These are phyloP conservation scores for Staphylotrichum longicolle DNA, from an alignment of 495 filamentous ascomycete species.

Conservation along the genomic window DNA sequence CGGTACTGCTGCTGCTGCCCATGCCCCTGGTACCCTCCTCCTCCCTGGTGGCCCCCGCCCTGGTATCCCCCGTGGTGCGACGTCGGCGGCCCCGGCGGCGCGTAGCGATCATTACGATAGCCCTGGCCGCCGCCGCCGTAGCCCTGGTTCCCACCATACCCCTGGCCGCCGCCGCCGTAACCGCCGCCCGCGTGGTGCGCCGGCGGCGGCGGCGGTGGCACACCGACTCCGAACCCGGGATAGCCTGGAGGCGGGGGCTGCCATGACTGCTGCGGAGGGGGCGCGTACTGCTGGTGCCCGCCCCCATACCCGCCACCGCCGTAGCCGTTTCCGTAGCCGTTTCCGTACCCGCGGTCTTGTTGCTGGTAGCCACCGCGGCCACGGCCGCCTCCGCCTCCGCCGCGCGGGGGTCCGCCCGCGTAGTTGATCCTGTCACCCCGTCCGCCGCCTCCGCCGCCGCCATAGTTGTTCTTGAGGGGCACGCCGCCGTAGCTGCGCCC, in stretches of 20 bases:
- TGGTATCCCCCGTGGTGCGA: conserved; percentile 1
- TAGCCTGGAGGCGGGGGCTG: conserved; percentile 19
- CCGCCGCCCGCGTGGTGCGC: not conserved
- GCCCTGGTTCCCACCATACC: conserved; percentile 17
- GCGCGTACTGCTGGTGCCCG: conserved; percentile 14
- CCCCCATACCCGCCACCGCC: conserved; percentile 25
- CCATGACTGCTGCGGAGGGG: conserved; percentile 15
- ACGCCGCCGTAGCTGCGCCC: conserved; percentile 54
- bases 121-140: conserved; percentile 15
- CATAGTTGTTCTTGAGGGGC: conserved; percentile 36
- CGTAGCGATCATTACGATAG: conserved; percentile 13
- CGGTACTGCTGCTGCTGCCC: not conserved
- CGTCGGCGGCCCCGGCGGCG: conserved; percentile 18
- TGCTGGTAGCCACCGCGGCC: conserved; percentile 25
- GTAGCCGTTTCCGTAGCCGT: conserved; percentile 18
- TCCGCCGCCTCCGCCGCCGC: conserved; percentile 27
- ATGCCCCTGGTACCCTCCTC: conserved; percentile 10
- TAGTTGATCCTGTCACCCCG: conserved; percentile 44
- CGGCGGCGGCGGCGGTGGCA: conserved; percentile 19
- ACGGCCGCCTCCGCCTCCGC: conserved; percentile 20
- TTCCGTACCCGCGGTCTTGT: conserved; percentile 20
- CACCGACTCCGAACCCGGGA: conserved; percentile 19
- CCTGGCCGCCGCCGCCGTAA: conserved; percentile 6
- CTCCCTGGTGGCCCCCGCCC: conserved; percentile 16
- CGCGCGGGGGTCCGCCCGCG: conserved; percentile 30